Evolutionary conservation across 305 asterid species (phyloP).

Genomic region (Fraxinus greggii): DNA sequence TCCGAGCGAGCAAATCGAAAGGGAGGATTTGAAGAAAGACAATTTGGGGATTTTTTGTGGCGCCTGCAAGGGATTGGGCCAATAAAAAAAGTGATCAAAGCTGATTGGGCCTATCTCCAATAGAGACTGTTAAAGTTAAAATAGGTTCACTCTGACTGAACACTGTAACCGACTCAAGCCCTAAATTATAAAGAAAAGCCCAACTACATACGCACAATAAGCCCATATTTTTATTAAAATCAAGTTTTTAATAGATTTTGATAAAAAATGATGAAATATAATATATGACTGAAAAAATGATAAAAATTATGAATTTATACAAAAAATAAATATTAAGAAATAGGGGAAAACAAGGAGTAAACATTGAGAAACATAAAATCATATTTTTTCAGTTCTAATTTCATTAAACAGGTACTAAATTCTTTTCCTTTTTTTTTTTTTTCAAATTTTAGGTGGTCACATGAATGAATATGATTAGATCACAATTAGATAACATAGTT

Average conservation of each 20-base stretch:
- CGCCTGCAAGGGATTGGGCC: background rate
- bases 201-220: background rate
- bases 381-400: too few species aligned
- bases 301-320: too few species aligned
- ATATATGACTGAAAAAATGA: too few species aligned
- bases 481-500: too few species aligned
- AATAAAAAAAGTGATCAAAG: background rate
- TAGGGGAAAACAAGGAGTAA: too few species aligned
- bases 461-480: background rate
- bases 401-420: too few species aligned
- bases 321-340: too few species aligned
- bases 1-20: constrained; percentile 10
- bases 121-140: background rate
- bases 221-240: too few species aligned
- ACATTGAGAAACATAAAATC: too few species aligned
- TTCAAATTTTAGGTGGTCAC: background rate
- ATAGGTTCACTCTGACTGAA: background rate
- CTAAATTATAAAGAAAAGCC: background rate
- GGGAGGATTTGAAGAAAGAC: constrained; percentile 2
- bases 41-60: constrained; percentile 9
- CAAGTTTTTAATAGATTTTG: background rate
- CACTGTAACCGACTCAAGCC: background rate
- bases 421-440: too few species aligned
- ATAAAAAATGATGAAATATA: too few species aligned
- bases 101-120: background rate